These are phyloP conservation scores for Scenedesmus sp. DNA, from an alignment of 163 green algal genomes.

Conservation along the genomic window DNA sequence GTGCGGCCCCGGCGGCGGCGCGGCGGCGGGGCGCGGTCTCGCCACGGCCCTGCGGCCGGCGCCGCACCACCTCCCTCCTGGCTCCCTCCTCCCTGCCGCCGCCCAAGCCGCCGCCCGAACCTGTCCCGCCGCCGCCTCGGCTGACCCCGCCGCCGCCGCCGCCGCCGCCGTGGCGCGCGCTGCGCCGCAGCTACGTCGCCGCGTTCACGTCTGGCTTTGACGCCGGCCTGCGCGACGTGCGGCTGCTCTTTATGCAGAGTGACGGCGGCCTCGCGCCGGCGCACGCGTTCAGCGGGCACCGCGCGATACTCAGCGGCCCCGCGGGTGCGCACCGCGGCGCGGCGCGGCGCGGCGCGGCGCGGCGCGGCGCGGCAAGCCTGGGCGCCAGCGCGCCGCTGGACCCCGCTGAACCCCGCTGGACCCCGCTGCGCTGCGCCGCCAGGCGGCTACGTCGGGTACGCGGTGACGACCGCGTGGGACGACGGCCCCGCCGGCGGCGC, in stretches of 20 bases:
- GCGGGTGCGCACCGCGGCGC: conserved; percentile 53
- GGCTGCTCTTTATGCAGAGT: conserved; percentile 98
- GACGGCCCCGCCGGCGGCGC: conserved; percentile 18
- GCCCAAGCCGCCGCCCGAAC: no score
- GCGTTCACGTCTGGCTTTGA: conserved; percentile 93
- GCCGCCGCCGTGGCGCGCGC: no score
- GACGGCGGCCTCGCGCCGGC: conserved; percentile 91
- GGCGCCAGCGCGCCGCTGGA: conserved; percentile 48
- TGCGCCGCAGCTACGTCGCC: conserved; percentile 80
- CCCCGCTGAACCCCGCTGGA: neutral
- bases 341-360: no score
- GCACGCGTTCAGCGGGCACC: conserved; percentile 90
- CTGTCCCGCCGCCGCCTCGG: no score
- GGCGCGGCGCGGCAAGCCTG: no score
- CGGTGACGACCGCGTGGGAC: conserved; percentile 84
- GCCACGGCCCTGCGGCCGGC: no score
- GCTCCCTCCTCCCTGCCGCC: neutral
- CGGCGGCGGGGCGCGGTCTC: no score
- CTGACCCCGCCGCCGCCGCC: no score
- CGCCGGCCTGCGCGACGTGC: conserved; percentile 67
- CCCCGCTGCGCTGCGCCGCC: neutral
- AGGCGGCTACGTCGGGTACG: conserved; percentile 96
- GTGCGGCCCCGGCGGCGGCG: conserved; percentile 80
- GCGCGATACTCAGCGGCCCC: conserved; percentile 96
- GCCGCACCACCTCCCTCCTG: no score